These are phyloP conservation scores for Heritiera littoralis DNA, from an alignment of 345 rosid genomes.

Conservation along the genomic window DNA sequence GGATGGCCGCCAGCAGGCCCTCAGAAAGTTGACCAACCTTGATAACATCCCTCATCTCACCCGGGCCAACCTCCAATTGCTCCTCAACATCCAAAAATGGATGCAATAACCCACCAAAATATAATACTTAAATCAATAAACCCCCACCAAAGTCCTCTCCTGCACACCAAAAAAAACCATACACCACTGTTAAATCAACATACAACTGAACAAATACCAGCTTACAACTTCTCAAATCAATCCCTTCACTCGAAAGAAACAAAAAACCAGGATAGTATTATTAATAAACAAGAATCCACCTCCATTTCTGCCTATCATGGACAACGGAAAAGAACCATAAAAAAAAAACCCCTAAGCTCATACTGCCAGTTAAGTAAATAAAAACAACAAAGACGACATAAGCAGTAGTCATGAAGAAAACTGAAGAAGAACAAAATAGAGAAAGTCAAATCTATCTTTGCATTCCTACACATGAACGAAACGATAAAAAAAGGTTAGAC, in stretches of 20 bases:
- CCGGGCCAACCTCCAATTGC: constrained; percentile 47
- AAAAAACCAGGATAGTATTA: not conserved
- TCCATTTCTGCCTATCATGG: constrained; percentile 15
- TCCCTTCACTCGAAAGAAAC: not conserved
- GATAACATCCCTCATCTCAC: constrained; percentile 99
- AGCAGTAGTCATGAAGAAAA: not conserved
- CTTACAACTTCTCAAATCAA: constrained; percentile 6
- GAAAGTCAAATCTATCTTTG: constrained; percentile 31
- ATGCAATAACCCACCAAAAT: constrained; percentile 28
- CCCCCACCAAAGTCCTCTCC: constrained; percentile 24
- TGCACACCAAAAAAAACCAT: constrained; percentile 21
- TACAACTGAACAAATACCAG: not conserved
- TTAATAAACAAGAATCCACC: constrained; percentile 16
- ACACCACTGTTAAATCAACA: not conserved
- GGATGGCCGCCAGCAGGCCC: constrained; percentile 87
- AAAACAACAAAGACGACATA: constrained; percentile 19
- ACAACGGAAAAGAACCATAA: not conserved
- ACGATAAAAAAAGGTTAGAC: not conserved
- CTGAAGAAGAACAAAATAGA: not conserved
- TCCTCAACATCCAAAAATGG: constrained; percentile 52
- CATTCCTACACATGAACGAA: constrained; percentile 20
- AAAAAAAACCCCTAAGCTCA: not conserved
- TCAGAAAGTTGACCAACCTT: constrained; percentile 70
- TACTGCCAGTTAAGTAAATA: not conserved
- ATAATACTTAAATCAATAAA: not conserved